These are phyloP conservation scores for Pseudocercospora pini-densiflorae DNA, from an alignment of 2,329 filamentous ascomycete genomes.

Conservation along the genomic window DNA sequence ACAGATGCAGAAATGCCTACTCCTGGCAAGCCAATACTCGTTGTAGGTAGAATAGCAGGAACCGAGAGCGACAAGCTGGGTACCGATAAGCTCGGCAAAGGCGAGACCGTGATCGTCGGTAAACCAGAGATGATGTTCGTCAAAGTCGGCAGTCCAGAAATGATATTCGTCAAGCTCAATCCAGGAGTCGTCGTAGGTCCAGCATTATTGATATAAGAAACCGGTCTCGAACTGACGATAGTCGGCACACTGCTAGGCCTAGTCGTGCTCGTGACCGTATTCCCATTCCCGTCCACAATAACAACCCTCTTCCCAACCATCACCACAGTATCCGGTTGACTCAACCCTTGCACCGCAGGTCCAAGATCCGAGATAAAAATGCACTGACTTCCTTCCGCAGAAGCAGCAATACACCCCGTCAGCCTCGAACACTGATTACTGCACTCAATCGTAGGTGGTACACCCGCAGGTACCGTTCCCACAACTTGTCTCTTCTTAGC, in stretches of 20 bases:
- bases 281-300: conserved; percentile 3
- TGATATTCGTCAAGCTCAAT: conserved; percentile 9
- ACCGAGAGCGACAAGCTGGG: not conserved
- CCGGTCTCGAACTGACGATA: conserved; percentile 12
- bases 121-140: not conserved
- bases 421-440: conserved; percentile 28
- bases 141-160: conserved; percentile 9
- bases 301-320: conserved; percentile 24
- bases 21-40: not conserved
- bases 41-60: conserved; percentile 4
- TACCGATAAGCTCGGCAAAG: not conserved
- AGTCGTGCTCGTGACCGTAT: conserved; percentile 11
- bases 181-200: conserved; percentile 6
- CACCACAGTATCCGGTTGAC: conserved; percentile 27
- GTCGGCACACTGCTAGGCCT: conserved; percentile 14
- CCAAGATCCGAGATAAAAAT: conserved; percentile 27
- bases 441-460: conserved; percentile 23
- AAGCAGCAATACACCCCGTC: conserved; percentile 26
- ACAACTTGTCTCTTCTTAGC: not conserved
- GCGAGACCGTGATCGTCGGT: not conserved
- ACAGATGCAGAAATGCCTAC: conserved; percentile 1
- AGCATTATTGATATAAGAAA: conserved; percentile 13
- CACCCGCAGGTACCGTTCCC: not conserved
- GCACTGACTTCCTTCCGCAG: conserved; percentile 20
- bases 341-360: conserved; percentile 15